These are phyloP conservation scores for Podochytrium sp. DNA, from an alignment of 192 early-diverging fungal species.

Conservation along the genomic window DNA sequence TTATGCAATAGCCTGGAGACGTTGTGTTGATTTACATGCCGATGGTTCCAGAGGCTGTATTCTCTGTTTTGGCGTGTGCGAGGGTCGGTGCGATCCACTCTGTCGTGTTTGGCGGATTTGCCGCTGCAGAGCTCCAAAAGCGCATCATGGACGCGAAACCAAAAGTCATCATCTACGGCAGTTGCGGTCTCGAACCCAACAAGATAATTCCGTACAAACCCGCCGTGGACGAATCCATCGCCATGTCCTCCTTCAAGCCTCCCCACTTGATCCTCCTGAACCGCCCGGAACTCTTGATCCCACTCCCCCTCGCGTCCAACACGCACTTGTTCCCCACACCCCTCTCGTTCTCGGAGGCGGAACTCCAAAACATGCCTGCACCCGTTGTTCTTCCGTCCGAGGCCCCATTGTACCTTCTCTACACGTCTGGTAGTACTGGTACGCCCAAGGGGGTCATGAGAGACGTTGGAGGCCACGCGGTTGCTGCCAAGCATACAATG, in stretches of 20 bases:
- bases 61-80: constrained; percentile 85
- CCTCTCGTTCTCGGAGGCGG: background rate
- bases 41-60: constrained; percentile 71
- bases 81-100: constrained; percentile 81
- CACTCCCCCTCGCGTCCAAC: background rate
- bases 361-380: constrained; percentile 1
- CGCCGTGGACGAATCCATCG: constrained; percentile 70
- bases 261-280: constrained; percentile 62
- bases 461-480: constrained; percentile 69
- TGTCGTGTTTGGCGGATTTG: constrained; percentile 75
- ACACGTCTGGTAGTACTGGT: constrained; percentile 61
- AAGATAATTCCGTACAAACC: too few relatives aligned
- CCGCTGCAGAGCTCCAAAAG: constrained; percentile 64
- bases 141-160: constrained; percentile 82
- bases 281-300: constrained; percentile 57
- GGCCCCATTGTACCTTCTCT: constrained; percentile 81
- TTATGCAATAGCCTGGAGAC: constrained; percentile 75
- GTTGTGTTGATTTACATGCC: constrained; percentile 66
- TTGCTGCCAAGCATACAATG: constrained; percentile 72
- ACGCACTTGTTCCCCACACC: constrained; percentile 4
- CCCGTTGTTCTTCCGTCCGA: background rate
- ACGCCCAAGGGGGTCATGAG: constrained; percentile 73
- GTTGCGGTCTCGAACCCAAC: constrained; percentile 80
- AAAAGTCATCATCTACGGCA: constrained; percentile 73
- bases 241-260: constrained; percentile 53